Evolutionary conservation across 345 rosid genomes (phyloP), one percentile per base, ranked within the genome.

Genomic region (Salix arbutifolia): DNA sequence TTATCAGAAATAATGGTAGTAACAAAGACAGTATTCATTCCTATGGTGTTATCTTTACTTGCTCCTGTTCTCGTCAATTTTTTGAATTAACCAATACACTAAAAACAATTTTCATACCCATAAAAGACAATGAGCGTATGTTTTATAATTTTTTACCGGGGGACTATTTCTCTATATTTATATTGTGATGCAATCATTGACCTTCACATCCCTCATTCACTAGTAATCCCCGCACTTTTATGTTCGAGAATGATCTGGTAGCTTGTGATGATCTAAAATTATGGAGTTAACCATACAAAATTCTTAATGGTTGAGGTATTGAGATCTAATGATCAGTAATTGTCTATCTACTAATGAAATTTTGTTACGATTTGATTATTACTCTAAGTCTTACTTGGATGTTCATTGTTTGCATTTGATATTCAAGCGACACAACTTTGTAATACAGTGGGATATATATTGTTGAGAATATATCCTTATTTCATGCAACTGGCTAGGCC

Each of bases 121-220:
- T 90, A 65, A 96, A 89, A 81, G 96, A 96, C 76, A 86, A 90
- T 75, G 80, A 76, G 56, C 85, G 88, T 65, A 89, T 96, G 69
- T 81, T 93, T 40, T 77, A 79, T 79, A 92, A 96, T 86, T 79
- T 85, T 61, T 87, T 35, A 94, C 95, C 1, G 98, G 91, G 67
- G 83, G 33, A 86, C 88, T 28, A 84, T 96, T 16, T 80, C 92
- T 35, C n/a, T 89, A n/a, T 88, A 80, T 79, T 79, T 91, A 26
- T 96, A 91, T 78, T 87, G 77, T 68, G 69, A 85, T 75, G 87
- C 99, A 46, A 83, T 82, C 69, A 66, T 96, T 83, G 87, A 93
- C 85, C 90, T 93, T 82, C 97, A 88, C 80, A 89, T 96, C 87
- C 94, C 93, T 61, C 90, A 80, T 78, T 85, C 74, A 71, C 65